Evolutionary conservation across 2,329 filamentous ascomycete species (phyloP).

Genomic region (Sphaerulina musiva): DNA sequence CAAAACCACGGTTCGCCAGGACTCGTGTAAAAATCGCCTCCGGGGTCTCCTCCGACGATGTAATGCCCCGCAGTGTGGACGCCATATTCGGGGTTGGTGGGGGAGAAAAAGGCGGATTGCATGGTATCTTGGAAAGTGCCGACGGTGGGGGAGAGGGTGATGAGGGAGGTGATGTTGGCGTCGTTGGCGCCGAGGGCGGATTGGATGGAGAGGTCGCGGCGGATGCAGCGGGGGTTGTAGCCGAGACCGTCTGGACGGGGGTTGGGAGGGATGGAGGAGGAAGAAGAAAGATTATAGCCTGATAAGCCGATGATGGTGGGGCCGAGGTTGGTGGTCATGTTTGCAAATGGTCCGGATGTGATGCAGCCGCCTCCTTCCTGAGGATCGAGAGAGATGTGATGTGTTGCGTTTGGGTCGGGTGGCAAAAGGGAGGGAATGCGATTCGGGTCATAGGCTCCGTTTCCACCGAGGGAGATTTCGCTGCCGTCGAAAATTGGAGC

Average conservation of each 20-base stretch:
- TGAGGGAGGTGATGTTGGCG: slow-evolving; percentile 12
- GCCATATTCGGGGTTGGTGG: slow-evolving; percentile 8
- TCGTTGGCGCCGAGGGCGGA: slow-evolving; percentile 11
- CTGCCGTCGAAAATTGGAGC: slow-evolving; percentile 53
- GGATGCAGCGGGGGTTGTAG: slow-evolving; percentile 20
- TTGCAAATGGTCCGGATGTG: slow-evolving; percentile 44
- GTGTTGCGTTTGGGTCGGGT: slow-evolving; percentile 18
- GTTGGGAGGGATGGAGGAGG: slow-evolving; percentile 16
- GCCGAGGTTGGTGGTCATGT: slow-evolving; percentile 22
- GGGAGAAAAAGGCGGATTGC: slow-evolving; percentile 7
- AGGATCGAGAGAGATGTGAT: slow-evolving; percentile 39
- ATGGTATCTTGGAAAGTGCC: slow-evolving; percentile 15
- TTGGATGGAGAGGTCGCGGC: slow-evolving; percentile 10
- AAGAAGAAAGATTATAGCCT: slow-evolving; percentile 4
- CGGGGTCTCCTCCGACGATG: slow-evolving; percentile 39
- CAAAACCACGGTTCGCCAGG: slow-evolving; percentile 46
- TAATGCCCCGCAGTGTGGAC: slow-evolving; percentile 43
- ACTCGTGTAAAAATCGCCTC: slow-evolving; percentile 37
- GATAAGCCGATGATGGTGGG: neutral
- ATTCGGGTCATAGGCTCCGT: slow-evolving; percentile 18
- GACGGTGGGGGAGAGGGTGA: slow-evolving; percentile 8
- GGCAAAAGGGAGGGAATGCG: slow-evolving; percentile 10
- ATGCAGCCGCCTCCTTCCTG: slow-evolving; percentile 50
- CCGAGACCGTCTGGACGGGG: slow-evolving; percentile 21
- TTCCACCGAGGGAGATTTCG: slow-evolving; percentile 36